Conservation (phyloP, 1,284 basidiomycete genomes). For the Moesziomyces parantarcticus region DNA sequence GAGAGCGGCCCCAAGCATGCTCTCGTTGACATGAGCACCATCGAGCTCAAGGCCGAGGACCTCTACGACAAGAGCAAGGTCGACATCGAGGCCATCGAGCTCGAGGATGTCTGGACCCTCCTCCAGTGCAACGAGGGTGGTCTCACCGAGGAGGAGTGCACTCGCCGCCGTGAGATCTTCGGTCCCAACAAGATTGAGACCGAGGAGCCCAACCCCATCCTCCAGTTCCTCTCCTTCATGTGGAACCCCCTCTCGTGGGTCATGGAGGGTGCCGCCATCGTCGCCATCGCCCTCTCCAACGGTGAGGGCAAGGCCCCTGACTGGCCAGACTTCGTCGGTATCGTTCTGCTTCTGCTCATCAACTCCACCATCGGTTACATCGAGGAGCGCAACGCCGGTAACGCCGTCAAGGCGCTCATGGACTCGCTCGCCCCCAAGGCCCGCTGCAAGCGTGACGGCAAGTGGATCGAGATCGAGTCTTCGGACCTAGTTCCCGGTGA, state of each 20-base stretch:
- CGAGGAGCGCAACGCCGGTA: conserved; percentile 95
- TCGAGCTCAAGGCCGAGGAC: conserved; percentile 91
- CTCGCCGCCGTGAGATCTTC: conserved; percentile 89
- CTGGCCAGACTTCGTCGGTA: conserved; percentile 98
- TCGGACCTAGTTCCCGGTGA: conserved; percentile 90
- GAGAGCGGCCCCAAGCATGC: conserved; percentile 62
- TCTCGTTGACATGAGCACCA: conserved; percentile 71
- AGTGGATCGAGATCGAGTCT: conserved; percentile 74
- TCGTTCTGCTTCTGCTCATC: conserved; percentile 88
- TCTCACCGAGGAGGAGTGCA: conserved; percentile 80
- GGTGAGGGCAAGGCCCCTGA: conserved; percentile 87
- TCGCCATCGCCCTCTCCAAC: conserved; percentile 95
- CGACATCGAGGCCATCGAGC: conserved; percentile 94
- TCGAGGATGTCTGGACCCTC: conserved; percentile 95
- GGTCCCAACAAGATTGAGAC: conserved; percentile 88
- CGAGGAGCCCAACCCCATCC: conserved; percentile 77
- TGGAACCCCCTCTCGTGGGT: conserved; percentile 76
- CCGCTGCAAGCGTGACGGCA: conserved; percentile 75
- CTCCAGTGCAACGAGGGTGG: conserved; percentile 86
- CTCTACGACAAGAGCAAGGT: conserved; percentile 99
- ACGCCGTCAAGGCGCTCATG: conserved; percentile 99
- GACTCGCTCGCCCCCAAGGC: conserved; percentile 98
- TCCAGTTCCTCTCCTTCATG: conserved; percentile 69
- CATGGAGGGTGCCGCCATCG: conserved; percentile 97
- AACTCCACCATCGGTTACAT: conserved; percentile 98